These are phyloP conservation scores for Colletotrichum sp. DNA, from an alignment of 2,329 filamentous ascomycete species.

Conservation along the genomic window DNA sequence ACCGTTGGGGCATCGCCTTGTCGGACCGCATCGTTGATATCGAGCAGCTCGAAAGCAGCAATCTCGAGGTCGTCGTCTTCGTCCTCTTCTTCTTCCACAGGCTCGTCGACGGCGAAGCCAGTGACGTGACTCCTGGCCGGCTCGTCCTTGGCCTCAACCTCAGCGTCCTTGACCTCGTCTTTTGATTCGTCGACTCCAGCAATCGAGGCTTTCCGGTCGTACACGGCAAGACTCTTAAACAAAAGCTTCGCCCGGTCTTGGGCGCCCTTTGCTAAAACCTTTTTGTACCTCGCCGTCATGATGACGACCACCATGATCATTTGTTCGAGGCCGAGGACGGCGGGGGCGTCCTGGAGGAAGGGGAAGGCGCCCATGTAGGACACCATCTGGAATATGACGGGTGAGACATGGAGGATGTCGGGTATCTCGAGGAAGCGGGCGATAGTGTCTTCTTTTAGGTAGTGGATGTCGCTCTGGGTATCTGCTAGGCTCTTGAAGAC, in stretches of 20 bases:
- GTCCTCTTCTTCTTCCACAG: slow-evolving; percentile 49
- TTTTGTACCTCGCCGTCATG: slow-evolving; percentile 72
- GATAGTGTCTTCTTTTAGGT: slow-evolving; percentile 74
- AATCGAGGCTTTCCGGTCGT: slow-evolving; percentile 62
- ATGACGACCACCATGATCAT: slow-evolving; percentile 76
- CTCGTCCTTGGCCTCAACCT: slow-evolving; percentile 1
- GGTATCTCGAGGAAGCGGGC: slow-evolving; percentile 76
- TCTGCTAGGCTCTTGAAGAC: slow-evolving; percentile 76
- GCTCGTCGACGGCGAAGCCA: slow-evolving; percentile 53
- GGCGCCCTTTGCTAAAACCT: slow-evolving; percentile 63
- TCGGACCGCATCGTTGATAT: slow-evolving; percentile 66
- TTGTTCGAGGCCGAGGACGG: slow-evolving; percentile 71
- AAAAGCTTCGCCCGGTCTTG: slow-evolving; percentile 67
- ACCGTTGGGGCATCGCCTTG: slow-evolving; percentile 55
- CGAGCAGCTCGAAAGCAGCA: slow-evolving; percentile 71
- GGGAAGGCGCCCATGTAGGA: slow-evolving; percentile 77
- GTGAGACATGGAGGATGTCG: slow-evolving; percentile 69
- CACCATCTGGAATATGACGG: slow-evolving; percentile 74
- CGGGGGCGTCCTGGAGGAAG: slow-evolving; percentile 73
- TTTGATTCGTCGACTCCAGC: slow-evolving; percentile 20
- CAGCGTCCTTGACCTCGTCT: background rate
- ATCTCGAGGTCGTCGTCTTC: slow-evolving; percentile 70
- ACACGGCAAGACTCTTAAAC: slow-evolving; percentile 75
- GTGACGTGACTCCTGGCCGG: slow-evolving; percentile 23
- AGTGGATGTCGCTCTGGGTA: slow-evolving; percentile 62